Evolutionary conservation across 768 basidiomycete genomes (phyloP).

Genomic region (Psilocybe subaeruginosa): DNA sequence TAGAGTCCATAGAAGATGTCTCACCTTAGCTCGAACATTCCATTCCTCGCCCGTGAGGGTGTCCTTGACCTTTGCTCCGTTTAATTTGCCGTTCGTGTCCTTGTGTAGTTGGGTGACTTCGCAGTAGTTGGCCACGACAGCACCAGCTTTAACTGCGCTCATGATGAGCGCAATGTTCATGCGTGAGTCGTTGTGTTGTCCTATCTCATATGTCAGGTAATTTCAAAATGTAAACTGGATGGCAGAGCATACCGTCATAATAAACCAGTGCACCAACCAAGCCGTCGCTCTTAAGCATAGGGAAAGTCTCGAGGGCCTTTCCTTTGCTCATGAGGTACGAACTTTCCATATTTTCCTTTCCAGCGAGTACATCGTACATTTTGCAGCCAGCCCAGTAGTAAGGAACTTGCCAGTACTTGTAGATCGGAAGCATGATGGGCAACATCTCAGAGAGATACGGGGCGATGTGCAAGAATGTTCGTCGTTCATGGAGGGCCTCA

Average conservation of each 20-base stretch:
- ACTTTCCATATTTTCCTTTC: slow-evolving; percentile 94
- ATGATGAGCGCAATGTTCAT: slow-evolving; percentile 97
- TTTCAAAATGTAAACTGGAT: slow-evolving; percentile 25
- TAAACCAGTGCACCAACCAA: slow-evolving; percentile 95
- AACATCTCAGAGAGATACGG: slow-evolving; percentile 92
- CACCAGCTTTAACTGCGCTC: slow-evolving; percentile 93
- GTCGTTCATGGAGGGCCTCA: slow-evolving; percentile 93
- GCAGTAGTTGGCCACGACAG: slow-evolving; percentile 86
- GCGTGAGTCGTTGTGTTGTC: slow-evolving; percentile 97
- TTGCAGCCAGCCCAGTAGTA: slow-evolving; percentile 97
- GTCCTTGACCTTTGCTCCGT: slow-evolving; percentile 79
- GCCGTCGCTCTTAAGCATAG: slow-evolving; percentile 92
- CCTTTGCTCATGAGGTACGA: slow-evolving; percentile 96
- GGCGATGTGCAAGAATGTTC: slow-evolving; percentile 93
- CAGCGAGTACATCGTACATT: slow-evolving; percentile 93
- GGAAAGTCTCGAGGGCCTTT: slow-evolving; percentile 92
- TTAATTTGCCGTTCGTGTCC: slow-evolving; percentile 60
- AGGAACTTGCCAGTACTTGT: slow-evolving; percentile 98
- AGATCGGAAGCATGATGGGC: slow-evolving; percentile 96
- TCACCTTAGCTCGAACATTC: slow-evolving; percentile 79
- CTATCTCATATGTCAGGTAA: slow-evolving; percentile 36
- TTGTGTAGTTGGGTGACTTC: slow-evolving; percentile 84
- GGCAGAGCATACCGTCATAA: slow-evolving; percentile 80
- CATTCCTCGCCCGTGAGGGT: slow-evolving; percentile 82
- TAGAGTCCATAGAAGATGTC: not conserved